These are phyloP conservation scores for bread wheat (Triticum aestivum) DNA, from an alignment of 176 grass and related monocot genomes.

Conservation along the genomic window IWGSC_CS_RefSeq_v2.1 NC_057810.1:10694355-10694854, in stretches of 20 bases:
- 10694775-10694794: slow-evolving; percentile 47
- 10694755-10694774: slow-evolving; percentile 49
- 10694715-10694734: slow-evolving; percentile 37
- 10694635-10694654: too few species aligned
- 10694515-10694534: slow-evolving; percentile 54
- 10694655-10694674: too few species aligned
- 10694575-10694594: slow-evolving; percentile 82
- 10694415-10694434: slow-evolving; percentile 46
- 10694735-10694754: slow-evolving; percentile 42
- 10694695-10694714: slow-evolving; percentile 50
- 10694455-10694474: slow-evolving; percentile 63
- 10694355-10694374: slow-evolving; percentile 84
- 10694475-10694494: slow-evolving; percentile 41
- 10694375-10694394: too few species aligned
- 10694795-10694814: slow-evolving; percentile 48
- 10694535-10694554: slow-evolving; percentile 36
- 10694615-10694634: neutral
- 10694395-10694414: neutral
- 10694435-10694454: slow-evolving; percentile 27
- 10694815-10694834: too few species aligned
- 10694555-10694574: slow-evolving; percentile 59
- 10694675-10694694: too few species aligned
- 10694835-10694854: too few species aligned
- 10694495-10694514: slow-evolving; percentile 62
- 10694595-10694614: slow-evolving; percentile 54